Evolutionary conservation across 2,329 filamentous ascomycete species (phyloP).

Genomic region (Pseudogymnoascus sp.): DNA sequence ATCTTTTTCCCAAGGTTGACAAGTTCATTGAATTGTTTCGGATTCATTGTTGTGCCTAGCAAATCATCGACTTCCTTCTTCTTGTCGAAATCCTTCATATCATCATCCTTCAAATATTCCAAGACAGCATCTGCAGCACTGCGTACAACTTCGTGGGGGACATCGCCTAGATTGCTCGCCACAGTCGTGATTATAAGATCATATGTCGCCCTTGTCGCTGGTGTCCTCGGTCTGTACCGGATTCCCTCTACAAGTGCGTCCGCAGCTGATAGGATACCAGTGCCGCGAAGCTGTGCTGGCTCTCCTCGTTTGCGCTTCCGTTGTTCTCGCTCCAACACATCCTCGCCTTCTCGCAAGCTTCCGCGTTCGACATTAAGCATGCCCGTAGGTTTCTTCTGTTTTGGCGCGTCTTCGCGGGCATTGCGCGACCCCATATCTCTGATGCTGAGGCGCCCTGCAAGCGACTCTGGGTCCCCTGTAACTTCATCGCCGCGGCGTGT

Average conservation of each 20-base stretch:
- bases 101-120: constrained; percentile 89
- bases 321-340: constrained; percentile 76
- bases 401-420: constrained; percentile 69
- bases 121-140: constrained; percentile 89
- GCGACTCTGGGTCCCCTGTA: constrained; percentile 93
- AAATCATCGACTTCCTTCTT: constrained; percentile 97
- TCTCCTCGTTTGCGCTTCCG: constrained; percentile 76
- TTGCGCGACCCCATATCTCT: constrained; percentile 88
- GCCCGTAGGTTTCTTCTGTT: constrained; percentile 60
- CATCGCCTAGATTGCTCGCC: constrained; percentile 80
- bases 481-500: constrained; percentile 88
- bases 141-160: constrained; percentile 81
- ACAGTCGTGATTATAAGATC: constrained; percentile 90
- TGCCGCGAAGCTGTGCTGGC: constrained; percentile 58
- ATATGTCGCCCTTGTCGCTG: constrained; percentile 85
- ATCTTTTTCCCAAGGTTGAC: constrained; percentile 98
- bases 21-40: constrained; percentile 94
- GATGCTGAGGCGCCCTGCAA: constrained; percentile 88
- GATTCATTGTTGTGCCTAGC: constrained; percentile 68
- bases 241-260: constrained; percentile 87
- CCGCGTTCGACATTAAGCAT: constrained; percentile 67
- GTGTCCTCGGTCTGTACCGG: constrained; percentile 82
- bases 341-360: constrained; percentile 68
- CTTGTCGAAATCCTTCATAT: constrained; percentile 94
- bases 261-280: constrained; percentile 72